A percentile compares a stretch with the other conserved stretches of the same genome.
These are phyloP conservation scores for Cladophialophora chaetospira DNA, from an alignment of 2,329 filamentous ascomycete genomes.

Conservation along the genomic window DNA sequence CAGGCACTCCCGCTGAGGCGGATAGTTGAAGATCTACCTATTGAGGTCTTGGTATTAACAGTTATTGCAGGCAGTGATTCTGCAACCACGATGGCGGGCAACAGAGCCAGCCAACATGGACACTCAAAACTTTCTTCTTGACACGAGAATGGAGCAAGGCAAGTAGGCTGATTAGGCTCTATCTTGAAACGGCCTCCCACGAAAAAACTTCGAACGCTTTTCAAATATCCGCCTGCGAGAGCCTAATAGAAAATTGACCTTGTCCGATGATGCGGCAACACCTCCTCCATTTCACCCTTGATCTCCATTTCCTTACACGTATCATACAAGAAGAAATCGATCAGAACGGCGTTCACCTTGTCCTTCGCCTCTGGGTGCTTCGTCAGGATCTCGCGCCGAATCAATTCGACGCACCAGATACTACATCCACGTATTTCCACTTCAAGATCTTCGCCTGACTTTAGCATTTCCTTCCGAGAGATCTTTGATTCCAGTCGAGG, in stretches of 20 bases:
- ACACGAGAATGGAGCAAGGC: too few species aligned
- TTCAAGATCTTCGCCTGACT: slow-evolving; percentile 76
- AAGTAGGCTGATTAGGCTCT: too few species aligned
- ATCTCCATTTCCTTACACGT: slow-evolving; percentile 82
- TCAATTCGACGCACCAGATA: slow-evolving; percentile 93
- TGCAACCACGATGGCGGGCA: too few species aligned
- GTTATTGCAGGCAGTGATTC: neutral
- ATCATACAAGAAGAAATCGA: slow-evolving; percentile 98
- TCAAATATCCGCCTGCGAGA: neutral
- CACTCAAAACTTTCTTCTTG: too few species aligned
- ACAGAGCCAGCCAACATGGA: too few species aligned
- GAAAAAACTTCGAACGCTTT: too few species aligned
- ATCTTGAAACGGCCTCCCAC: too few species aligned
- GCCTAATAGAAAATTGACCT: slow-evolving; percentile 33
- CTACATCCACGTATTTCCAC: slow-evolving; percentile 87
- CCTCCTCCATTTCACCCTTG: slow-evolving; percentile 30
- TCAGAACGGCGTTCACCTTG: slow-evolving; percentile 79
- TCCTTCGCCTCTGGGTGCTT: slow-evolving; percentile 58
- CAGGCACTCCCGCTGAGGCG: slow-evolving; percentile 56
- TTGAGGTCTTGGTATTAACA: too few species aligned
- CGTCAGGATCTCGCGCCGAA: slow-evolving; percentile 75
- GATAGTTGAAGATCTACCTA: neutral
- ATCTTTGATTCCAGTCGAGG: slow-evolving; percentile 75
- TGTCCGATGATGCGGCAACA: slow-evolving; percentile 46
- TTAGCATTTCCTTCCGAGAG: slow-evolving; percentile 63